Percentiles rank a stretch among this genome's conserved stretches.
phyloP scores from a whole-genome alignment of 2,329 filamentous ascomycete species.

The Ascosphaera apis region DNA sequence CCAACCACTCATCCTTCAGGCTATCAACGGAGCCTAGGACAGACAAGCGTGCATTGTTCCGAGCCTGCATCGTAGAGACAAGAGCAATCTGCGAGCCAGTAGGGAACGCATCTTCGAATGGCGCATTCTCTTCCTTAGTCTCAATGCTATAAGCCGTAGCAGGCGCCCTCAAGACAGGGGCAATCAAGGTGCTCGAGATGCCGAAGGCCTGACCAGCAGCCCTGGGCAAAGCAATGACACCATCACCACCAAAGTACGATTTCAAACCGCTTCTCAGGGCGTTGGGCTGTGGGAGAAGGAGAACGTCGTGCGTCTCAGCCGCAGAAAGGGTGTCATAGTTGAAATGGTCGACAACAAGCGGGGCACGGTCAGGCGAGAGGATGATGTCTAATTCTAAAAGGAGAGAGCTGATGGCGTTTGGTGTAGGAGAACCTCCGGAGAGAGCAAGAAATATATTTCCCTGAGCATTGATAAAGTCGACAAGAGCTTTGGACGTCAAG shows the following conservation, averaged over 20 bases:
- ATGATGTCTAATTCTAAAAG: conserved; percentile 75
- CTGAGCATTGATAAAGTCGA: conserved; percentile 76
- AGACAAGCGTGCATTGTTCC: conserved; percentile 77
- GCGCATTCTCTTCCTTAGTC: conserved; percentile 57
- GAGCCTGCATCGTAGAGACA: conserved; percentile 68
- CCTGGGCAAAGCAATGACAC: conserved; percentile 57
- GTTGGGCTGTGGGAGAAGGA: conserved; percentile 50
- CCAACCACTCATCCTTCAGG: conserved; percentile 74
- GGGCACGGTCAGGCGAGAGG: conserved; percentile 65
- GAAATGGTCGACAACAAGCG: conserved; percentile 86
- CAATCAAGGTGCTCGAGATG: conserved; percentile 47
- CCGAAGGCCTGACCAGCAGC: conserved; percentile 65
- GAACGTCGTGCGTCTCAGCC: conserved; percentile 64
- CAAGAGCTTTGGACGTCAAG: conserved; percentile 61
- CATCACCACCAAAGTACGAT: conserved; percentile 51
- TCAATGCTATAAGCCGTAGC: conserved; percentile 82
- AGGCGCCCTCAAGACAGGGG: conserved; percentile 62
- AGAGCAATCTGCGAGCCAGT: conserved; percentile 64
- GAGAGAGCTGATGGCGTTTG: conserved; percentile 51
- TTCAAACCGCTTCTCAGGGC: conserved; percentile 44
- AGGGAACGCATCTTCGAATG: conserved; percentile 62
- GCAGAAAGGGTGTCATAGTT: conserved; percentile 62
- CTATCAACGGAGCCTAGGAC: conserved; percentile 71
- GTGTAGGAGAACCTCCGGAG: conserved; percentile 45
- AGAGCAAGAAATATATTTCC: conserved; percentile 81